A percentile compares a stretch with the other conserved stretches of the same genome.
Conservation (phyloP, 148 eudicot genomes). For the Rhododendron molle region DNA sequence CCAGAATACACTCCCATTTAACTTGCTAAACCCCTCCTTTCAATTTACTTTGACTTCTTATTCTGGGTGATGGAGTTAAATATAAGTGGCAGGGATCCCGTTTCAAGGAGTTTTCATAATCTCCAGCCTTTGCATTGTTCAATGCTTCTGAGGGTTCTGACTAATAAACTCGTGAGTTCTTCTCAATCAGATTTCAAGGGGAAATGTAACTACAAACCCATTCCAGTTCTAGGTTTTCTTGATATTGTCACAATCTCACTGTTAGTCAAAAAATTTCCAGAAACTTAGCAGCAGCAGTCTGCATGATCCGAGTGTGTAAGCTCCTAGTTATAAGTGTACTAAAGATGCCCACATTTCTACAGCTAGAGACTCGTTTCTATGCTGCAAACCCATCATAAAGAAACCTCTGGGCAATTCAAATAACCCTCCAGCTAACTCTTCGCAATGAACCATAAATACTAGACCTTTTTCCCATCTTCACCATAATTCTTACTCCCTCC, state of each 20-base stretch:
- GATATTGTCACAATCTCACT: not conserved
- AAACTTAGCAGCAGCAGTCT: not conserved
- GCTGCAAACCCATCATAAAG: not conserved
- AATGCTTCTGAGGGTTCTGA: not conserved
- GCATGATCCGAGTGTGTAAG: not conserved
- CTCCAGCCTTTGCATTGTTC: not conserved
- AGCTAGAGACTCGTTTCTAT: not conserved
- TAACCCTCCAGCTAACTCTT: not conserved
- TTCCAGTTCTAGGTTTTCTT: not conserved
- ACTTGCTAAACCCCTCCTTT: not conserved
- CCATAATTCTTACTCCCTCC: not conserved
- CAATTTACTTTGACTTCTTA: too few relatives aligned
- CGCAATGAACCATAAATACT: not conserved
- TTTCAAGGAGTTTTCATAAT: not conserved
- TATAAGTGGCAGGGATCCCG: not conserved
- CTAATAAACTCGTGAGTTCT: not conserved
- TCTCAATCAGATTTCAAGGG: not conserved
- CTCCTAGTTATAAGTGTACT: not conserved
- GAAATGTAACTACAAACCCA: not conserved
- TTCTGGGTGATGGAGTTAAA: not conserved
- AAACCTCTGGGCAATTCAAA: not conserved
- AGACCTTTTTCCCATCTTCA: not conserved
- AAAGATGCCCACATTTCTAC: not conserved
- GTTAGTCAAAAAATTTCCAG: not conserved
- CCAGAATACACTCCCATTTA: not conserved